These are phyloP conservation scores for Coemansia sp. DNA, from an alignment of 192 early-diverging fungal genomes.

Conservation along the genomic window DNA sequence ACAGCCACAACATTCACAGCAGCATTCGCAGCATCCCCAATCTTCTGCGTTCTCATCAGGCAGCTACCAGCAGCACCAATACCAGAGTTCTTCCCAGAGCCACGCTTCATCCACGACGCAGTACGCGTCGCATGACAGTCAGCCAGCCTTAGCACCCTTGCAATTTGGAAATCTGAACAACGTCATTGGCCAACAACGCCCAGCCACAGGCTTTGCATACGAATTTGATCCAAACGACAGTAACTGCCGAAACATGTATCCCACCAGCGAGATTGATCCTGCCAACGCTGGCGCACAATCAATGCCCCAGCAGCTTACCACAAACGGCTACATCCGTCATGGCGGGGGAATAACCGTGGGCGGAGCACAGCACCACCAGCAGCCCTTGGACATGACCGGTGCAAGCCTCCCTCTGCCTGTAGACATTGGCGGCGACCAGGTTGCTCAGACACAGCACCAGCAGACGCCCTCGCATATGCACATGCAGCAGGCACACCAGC, in stretches of 20 bases:
- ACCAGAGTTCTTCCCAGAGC: slow-evolving; percentile 35
- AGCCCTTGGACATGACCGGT: slow-evolving; percentile 35
- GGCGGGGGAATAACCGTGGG: slow-evolving; percentile 34
- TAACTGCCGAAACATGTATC: slow-evolving; percentile 45
- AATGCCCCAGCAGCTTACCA: slow-evolving; percentile 40
- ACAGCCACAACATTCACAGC: slow-evolving; percentile 17
- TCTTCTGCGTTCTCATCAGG: slow-evolving; percentile 20
- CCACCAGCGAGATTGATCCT: slow-evolving; percentile 41
- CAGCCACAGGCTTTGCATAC: slow-evolving; percentile 37
- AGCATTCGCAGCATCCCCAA: slow-evolving; percentile 29
- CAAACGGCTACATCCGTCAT: slow-evolving; percentile 41
- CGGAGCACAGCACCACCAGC: slow-evolving; percentile 27
- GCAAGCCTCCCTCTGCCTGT: slow-evolving; percentile 40
- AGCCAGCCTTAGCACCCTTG: slow-evolving; percentile 41
- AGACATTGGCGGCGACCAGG: slow-evolving; percentile 38
- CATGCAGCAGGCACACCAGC: slow-evolving; percentile 12
- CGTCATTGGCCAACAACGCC: slow-evolving; percentile 47
- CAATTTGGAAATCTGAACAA: slow-evolving; percentile 35
- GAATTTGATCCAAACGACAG: slow-evolving; percentile 49
- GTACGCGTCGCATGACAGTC: slow-evolving; percentile 53
- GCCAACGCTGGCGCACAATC: slow-evolving; percentile 15
- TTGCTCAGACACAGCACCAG: slow-evolving; percentile 14
- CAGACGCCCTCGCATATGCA: slow-evolving; percentile 8
- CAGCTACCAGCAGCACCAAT: slow-evolving; percentile 26
- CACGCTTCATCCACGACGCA: slow-evolving; percentile 37